Evolutionary conservation across 73 alveolate species (phyloP).

Genomic region (Paraurostyla sp.): DNA sequence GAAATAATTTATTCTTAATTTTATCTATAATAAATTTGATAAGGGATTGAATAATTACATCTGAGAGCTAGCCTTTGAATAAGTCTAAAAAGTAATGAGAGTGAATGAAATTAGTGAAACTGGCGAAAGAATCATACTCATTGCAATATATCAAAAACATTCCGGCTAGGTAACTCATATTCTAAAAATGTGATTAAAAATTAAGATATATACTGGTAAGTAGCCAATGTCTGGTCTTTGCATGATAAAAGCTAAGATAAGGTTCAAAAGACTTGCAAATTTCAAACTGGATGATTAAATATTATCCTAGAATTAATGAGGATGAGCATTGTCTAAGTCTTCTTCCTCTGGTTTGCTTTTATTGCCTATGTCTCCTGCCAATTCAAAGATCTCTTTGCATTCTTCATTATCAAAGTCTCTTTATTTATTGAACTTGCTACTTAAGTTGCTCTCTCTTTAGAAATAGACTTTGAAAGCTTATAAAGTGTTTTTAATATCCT

Average conservation of each 20-base stretch:
- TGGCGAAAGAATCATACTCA: slow-evolving; percentile 83
- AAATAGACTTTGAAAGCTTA: slow-evolving; percentile 5
- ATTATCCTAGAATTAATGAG: background rate
- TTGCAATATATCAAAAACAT: slow-evolving; percentile 78
- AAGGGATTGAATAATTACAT: slow-evolving; percentile 10
- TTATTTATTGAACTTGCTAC: background rate
- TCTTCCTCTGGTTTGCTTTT: background rate
- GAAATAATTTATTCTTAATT: slow-evolving; percentile 83
- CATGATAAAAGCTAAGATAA: slow-evolving; percentile 81
- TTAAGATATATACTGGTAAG: slow-evolving; percentile 69
- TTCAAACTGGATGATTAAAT: background rate
- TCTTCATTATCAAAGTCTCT: background rate
- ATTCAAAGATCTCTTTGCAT: background rate
- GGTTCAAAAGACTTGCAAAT: slow-evolving; percentile 70
- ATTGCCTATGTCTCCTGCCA: background rate
- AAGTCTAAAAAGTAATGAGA: slow-evolving; percentile 82
- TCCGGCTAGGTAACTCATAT: slow-evolving; percentile 74
- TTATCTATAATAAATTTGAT: slow-evolving; percentile 40
- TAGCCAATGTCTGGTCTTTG: slow-evolving; percentile 94
- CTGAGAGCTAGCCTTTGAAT: slow-evolving; percentile 82
- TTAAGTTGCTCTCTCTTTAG: slow-evolving; percentile 13
- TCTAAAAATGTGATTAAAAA: slow-evolving; percentile 59
- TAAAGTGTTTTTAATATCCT: slow-evolving; percentile 59
- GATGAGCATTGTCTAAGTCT: slow-evolving; percentile 28
- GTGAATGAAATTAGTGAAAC: slow-evolving; percentile 85